Evolutionary conservation across 2,329 filamentous ascomycete genomes (phyloP).

Genomic region (Colletotrichum coccodes): DNA sequence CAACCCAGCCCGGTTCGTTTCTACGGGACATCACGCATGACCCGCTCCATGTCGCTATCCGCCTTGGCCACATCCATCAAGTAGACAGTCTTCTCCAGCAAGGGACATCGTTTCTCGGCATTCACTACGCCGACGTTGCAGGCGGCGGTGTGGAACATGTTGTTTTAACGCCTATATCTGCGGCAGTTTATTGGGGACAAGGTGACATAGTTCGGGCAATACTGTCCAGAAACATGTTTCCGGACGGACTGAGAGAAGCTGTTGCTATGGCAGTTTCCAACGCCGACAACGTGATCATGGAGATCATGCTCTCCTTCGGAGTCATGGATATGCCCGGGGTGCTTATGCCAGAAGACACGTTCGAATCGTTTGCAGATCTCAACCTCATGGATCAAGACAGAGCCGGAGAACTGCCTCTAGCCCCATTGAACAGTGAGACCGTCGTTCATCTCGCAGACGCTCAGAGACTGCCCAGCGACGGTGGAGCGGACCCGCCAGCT

Average conservation of each 20-base stretch:
- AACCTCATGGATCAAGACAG: background rate
- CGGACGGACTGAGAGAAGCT: slow-evolving; percentile 35
- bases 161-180: slow-evolving; percentile 40
- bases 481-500: background rate
- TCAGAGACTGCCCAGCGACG: background rate
- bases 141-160: background rate
- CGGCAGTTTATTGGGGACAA: slow-evolving; percentile 41
- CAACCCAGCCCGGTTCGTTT: slow-evolving; percentile 6
- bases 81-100: slow-evolving; percentile 34
- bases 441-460: fast-evolving
- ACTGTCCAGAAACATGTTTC: slow-evolving; percentile 31
- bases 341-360: background rate
- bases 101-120: slow-evolving; percentile 36
- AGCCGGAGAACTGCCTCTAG: too few species aligned
- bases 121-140: slow-evolving; percentile 1
- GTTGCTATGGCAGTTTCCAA: slow-evolving; percentile 35
- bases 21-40: slow-evolving; percentile 41
- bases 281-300: slow-evolving; percentile 32
- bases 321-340: background rate
- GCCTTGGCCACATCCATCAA: slow-evolving; percentile 36
- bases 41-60: slow-evolving; percentile 42
- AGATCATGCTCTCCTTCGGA: slow-evolving; percentile 32
- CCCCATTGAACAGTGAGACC: background rate
- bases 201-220: slow-evolving; percentile 37
- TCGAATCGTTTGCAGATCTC: background rate